Evolutionary conservation across 106 monocot genomes (phyloP).

Genomic region (Dendrobium chrysotoxum): DNA sequence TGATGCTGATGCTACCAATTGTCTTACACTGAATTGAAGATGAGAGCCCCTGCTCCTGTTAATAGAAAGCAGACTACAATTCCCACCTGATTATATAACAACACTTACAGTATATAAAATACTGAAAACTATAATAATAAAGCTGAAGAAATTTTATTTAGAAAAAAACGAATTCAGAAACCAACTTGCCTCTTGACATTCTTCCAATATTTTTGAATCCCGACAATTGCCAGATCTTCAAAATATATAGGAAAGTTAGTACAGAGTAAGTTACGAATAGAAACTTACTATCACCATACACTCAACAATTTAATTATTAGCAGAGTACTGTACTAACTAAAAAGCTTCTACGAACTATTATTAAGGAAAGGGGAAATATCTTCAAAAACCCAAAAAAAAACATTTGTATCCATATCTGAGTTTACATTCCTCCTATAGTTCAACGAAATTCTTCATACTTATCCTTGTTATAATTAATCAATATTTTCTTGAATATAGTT

Average conservation of each 20-base stretch:
- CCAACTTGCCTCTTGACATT: conserved; percentile 21
- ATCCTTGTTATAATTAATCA: too few species aligned
- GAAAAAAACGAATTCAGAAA: not conserved
- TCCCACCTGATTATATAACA: conserved; percentile 5
- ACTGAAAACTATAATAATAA: not conserved
- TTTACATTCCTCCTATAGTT: too few species aligned
- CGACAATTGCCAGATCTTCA: conserved; percentile 1
- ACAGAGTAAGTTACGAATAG: not conserved
- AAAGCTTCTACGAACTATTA: too few species aligned
- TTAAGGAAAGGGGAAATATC: too few species aligned
- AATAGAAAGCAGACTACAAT: conserved; percentile 15
- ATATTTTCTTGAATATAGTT: too few species aligned
- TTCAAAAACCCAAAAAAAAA: too few species aligned
- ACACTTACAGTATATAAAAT: conserved; percentile 1
- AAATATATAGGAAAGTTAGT: not conserved
- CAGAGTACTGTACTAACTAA: too few species aligned
- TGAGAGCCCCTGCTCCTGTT: not conserved
- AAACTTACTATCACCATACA: not conserved
- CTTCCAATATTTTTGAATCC: conserved; percentile 17
- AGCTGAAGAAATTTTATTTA: not conserved
- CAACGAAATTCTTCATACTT: too few species aligned
- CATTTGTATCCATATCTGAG: too few species aligned
- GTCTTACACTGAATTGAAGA: conserved; percentile 13
- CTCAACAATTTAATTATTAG: not conserved
- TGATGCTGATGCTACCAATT: conserved; percentile 20